A percentile compares a stretch with the other conserved stretches of the same genome.
These are phyloP conservation scores for Phytophthora pisi DNA, from an alignment of 352 stramenopile genomes.

Conservation along the genomic window DNA sequence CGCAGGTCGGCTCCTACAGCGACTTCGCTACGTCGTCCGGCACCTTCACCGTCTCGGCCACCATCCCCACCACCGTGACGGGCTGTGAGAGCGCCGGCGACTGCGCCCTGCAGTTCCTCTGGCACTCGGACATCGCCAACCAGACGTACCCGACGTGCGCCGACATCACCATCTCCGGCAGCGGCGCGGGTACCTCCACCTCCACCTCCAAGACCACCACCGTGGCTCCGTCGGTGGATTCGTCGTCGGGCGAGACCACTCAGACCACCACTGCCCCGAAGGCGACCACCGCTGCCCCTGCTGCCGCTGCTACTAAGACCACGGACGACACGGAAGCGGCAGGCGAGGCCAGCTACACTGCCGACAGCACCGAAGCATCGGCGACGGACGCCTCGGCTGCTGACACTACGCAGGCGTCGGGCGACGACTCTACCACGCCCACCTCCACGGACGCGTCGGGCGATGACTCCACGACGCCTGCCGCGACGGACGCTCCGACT, in stretches of 20 bases:
- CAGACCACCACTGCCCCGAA: constrained; percentile 9
- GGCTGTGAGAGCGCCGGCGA: constrained; percentile 42
- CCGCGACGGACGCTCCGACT: constrained; percentile 5
- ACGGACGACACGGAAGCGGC: constrained; percentile 24
- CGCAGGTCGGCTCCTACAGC: constrained; percentile 38
- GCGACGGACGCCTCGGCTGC: not conserved
- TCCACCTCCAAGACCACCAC: constrained; percentile 1
- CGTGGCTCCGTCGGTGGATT: not conserved
- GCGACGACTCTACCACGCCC: not conserved
- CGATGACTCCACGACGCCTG: not conserved
- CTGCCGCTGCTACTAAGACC: constrained; percentile 9
- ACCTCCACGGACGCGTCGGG: constrained; percentile 4
- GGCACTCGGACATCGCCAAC: constrained; percentile 34
- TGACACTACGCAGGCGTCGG: not conserved
- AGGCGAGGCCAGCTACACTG: constrained; percentile 15
- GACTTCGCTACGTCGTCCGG: constrained; percentile 43
- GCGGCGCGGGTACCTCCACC: constrained; percentile 18
- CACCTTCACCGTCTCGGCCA: constrained; percentile 39
- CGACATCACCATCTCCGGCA: constrained; percentile 34
- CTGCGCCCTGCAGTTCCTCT: constrained; percentile 41
- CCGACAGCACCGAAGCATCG: not conserved
- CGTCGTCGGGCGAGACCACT: constrained; percentile 11
- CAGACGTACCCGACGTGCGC: constrained; percentile 40
- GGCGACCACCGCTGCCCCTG: constrained; percentile 1
- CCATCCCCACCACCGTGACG: constrained; percentile 39